Evolutionary conservation across 2,329 filamentous ascomycete genomes (phyloP), one percentile per base, ranked within the genome.

Genomic region (Coniochaeta sp.): DNA sequence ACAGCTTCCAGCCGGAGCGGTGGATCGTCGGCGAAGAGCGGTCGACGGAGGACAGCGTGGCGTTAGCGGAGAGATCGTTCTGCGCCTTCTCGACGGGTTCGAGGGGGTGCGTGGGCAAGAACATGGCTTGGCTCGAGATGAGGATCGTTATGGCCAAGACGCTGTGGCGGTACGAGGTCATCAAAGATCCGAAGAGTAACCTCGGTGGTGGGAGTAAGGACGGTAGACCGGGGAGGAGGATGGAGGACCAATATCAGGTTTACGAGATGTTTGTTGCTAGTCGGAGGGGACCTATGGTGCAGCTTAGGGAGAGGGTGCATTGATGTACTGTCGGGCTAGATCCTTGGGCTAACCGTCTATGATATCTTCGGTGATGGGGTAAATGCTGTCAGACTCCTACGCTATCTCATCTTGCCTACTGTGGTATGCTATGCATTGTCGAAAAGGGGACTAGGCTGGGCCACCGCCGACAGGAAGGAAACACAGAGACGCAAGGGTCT

Each of bases 41-140:
- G 9, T 52, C 52, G n/a, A 54, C 48, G 12, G 47, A 54, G 33
- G 54, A 60, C 28, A 22, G 47, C 6, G 31, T 61, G 0, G 42
- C 51, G 1, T 40, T 30, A 3, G 24, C 49, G 12, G 38, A 45
- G 10, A n/a, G 42, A 13, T 38, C 46, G 13, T 62, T 60, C 24
- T 53, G 59, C 22, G 59, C 59, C 0, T 63, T 63, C 38, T 33
- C 6, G 55, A 42, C n/a, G 58, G 62, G 22, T 9, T 32, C 30
- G 9, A 9, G 30, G 30, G 30, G 30, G 9, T 32, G 30, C 30
- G 38, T 53, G 1, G 61, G 61, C 1, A 51, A 56, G 49, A 55
- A 59, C 28, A 2, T 63, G 9, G 61, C 61, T 2, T 60, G 63
- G 52, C 33, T 53, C n/a, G 56, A 62, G 49, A 58, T 63, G 13